phyloP scores from a whole-genome alignment of 1,284 basidiomycete species.

The Puccinia hordei region DNA sequence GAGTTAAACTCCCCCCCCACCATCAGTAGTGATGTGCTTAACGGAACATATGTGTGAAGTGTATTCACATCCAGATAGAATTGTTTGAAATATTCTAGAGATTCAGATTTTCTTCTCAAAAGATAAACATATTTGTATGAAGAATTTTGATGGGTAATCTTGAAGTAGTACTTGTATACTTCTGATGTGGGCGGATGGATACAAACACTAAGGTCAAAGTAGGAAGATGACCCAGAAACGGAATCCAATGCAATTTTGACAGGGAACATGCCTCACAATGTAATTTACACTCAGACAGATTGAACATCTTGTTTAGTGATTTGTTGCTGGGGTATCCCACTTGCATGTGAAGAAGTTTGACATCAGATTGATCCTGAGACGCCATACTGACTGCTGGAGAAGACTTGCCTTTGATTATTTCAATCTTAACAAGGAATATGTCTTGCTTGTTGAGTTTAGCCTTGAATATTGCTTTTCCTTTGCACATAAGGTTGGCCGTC shows the following conservation, averaged over 20 bases:
- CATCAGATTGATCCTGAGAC: too few species aligned
- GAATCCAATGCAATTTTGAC: constrained; percentile 10
- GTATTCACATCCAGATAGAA: too few species aligned
- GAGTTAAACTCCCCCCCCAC: too few species aligned
- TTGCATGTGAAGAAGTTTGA: neutral
- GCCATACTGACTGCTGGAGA: neutral
- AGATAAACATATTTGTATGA: too few species aligned
- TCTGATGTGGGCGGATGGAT: neutral
- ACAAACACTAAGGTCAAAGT: neutral
- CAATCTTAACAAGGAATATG: neutral
- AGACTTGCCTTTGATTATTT: neutral
- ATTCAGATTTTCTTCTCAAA: too few species aligned
- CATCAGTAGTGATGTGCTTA: neutral
- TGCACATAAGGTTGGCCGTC: neutral
- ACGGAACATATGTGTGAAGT: too few species aligned
- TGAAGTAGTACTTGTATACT: neutral
- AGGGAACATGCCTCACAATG: constrained; percentile 1
- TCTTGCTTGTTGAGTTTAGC: neutral
- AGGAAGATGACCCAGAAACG: neutral
- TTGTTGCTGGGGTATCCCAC: neutral
- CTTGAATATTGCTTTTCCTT: neutral
- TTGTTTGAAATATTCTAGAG: too few species aligned
- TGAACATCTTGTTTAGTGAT: neutral
- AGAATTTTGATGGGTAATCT: neutral
- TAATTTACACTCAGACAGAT: neutral